Evolutionary conservation across 805 yeast species (phyloP).

Genomic region (Yarrowia keelungensis): DNA sequence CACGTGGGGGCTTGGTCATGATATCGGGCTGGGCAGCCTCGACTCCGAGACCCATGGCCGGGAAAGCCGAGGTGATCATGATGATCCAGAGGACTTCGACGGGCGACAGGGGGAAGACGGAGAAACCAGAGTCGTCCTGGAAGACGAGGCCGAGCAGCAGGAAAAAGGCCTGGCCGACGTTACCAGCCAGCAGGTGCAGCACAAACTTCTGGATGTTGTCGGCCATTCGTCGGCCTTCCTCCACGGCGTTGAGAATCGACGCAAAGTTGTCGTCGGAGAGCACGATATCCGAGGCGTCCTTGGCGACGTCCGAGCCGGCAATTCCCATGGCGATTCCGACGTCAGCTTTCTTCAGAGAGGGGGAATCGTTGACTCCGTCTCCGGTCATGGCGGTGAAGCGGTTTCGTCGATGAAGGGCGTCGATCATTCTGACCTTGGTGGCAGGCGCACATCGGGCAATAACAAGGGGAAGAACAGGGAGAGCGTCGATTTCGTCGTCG

Average conservation of each 20-base stretch:
- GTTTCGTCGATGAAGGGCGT: slow-evolving; percentile 69
- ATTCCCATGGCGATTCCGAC: slow-evolving; percentile 87
- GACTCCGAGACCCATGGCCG: slow-evolving; percentile 82
- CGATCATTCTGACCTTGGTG: slow-evolving; percentile 81
- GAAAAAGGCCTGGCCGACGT: slow-evolving; percentile 72
- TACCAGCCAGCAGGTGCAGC: slow-evolving; percentile 72
- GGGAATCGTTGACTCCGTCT: slow-evolving; percentile 85
- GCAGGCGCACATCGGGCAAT: slow-evolving; percentile 86
- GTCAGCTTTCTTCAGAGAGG: slow-evolving; percentile 75
- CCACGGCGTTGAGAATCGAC: slow-evolving; percentile 76
- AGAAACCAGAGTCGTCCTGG: slow-evolving; percentile 63
- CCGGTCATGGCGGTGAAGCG: slow-evolving; percentile 82
- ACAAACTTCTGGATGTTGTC: slow-evolving; percentile 80
- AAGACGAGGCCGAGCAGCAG: slow-evolving; percentile 77
- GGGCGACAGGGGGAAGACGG: slow-evolving; percentile 84
- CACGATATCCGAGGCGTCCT: slow-evolving; percentile 80
- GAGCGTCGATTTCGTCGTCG: slow-evolving; percentile 65
- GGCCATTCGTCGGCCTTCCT: slow-evolving; percentile 82
- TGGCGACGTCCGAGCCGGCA: slow-evolving; percentile 85
- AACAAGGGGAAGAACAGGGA: slow-evolving; percentile 74
- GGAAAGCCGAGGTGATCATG: slow-evolving; percentile 80
- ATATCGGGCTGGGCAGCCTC: slow-evolving; percentile 69
- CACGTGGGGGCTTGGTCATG: slow-evolving; percentile 70
- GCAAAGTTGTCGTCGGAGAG: slow-evolving; percentile 80
- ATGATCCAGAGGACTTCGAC: slow-evolving; percentile 82